Percentiles rank a stretch among this genome's conserved stretches.
phyloP scores from a whole-genome alignment of 805 yeast species.

The Barnettozyma wickerhamii region DNA sequence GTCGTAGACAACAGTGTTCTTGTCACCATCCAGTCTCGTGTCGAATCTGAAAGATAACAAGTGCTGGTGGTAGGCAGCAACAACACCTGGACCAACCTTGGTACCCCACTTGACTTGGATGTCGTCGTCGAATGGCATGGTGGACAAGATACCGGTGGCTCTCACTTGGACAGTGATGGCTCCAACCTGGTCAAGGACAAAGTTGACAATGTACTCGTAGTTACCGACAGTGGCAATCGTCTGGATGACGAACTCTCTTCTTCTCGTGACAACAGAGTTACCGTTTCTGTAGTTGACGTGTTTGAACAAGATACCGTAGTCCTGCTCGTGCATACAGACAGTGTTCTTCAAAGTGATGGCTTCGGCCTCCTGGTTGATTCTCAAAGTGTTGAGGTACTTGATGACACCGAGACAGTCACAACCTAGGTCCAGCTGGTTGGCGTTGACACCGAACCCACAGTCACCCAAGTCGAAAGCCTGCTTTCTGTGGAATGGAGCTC shows the following conservation, averaged over 20 bases:
- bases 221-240: constrained; percentile 82
- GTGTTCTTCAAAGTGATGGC: constrained; percentile 63
- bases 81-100: constrained; percentile 70
- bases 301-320: constrained; percentile 70
- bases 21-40: constrained; percentile 78
- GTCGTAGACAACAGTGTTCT: constrained; percentile 67
- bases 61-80: constrained; percentile 86
- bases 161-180: constrained; percentile 73
- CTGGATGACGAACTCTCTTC: constrained; percentile 75
- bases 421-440: constrained; percentile 64
- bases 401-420: constrained; percentile 83
- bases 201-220: constrained; percentile 73
- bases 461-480: constrained; percentile 87
- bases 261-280: constrained; percentile 62
- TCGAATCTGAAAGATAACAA: constrained; percentile 75
- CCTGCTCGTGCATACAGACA: constrained; percentile 78
- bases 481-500: constrained; percentile 80
- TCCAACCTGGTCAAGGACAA: constrained; percentile 74
- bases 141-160: constrained; percentile 83
- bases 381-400: constrained; percentile 62
- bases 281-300: constrained; percentile 77
- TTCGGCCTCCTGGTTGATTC: constrained; percentile 54
- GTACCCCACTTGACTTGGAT: constrained; percentile 66
- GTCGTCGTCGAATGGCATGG: constrained; percentile 75
- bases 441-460: constrained; percentile 74